Conservation (phyloP, 805 yeast genomes). For the Candida koratica region DNA sequence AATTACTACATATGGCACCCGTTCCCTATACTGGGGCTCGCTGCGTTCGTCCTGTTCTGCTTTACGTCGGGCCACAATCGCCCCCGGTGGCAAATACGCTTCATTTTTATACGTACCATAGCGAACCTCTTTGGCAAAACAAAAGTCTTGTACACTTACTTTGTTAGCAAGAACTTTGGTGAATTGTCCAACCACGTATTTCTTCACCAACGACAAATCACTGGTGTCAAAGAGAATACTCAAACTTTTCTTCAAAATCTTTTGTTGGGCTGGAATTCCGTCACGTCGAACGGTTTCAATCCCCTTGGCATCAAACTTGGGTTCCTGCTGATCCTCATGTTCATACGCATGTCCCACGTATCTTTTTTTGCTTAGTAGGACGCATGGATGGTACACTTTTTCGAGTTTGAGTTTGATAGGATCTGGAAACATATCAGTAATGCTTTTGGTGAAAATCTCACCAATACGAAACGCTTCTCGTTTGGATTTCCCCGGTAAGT, state of each 20-base stretch:
- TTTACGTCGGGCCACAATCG: slow-evolving; percentile 65
- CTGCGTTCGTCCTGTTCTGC: slow-evolving; percentile 63
- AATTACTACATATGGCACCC: slow-evolving; percentile 82
- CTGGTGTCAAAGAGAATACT: slow-evolving; percentile 65
- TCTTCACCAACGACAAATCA: slow-evolving; percentile 68
- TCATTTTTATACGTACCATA: slow-evolving; percentile 78
- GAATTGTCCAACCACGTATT: slow-evolving; percentile 64
- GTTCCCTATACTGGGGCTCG: slow-evolving; percentile 82
- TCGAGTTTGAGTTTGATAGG: slow-evolving; percentile 87
- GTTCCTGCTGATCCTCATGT: slow-evolving; percentile 45
- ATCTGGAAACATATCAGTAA: slow-evolving; percentile 67
- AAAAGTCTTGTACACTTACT: slow-evolving; percentile 73
- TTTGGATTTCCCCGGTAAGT: slow-evolving; percentile 76
- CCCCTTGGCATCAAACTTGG: slow-evolving; percentile 92
- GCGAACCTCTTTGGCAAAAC: slow-evolving; percentile 87
- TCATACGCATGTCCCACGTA: slow-evolving; percentile 88
- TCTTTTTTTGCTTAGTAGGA: slow-evolving; percentile 75
- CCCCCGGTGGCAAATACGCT: slow-evolving; percentile 83
- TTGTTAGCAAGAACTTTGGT: slow-evolving; percentile 57
- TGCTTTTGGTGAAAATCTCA: slow-evolving; percentile 55
- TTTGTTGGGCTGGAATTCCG: slow-evolving; percentile 89
- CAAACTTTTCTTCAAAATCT: slow-evolving; percentile 68
- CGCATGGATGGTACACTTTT: slow-evolving; percentile 85
- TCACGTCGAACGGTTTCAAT: slow-evolving; percentile 93
- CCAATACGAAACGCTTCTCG: slow-evolving; percentile 79